Base-by-base conservation (phyloP, 2,329 filamentous ascomycete species). In the Clarireedia paspali region DNA sequence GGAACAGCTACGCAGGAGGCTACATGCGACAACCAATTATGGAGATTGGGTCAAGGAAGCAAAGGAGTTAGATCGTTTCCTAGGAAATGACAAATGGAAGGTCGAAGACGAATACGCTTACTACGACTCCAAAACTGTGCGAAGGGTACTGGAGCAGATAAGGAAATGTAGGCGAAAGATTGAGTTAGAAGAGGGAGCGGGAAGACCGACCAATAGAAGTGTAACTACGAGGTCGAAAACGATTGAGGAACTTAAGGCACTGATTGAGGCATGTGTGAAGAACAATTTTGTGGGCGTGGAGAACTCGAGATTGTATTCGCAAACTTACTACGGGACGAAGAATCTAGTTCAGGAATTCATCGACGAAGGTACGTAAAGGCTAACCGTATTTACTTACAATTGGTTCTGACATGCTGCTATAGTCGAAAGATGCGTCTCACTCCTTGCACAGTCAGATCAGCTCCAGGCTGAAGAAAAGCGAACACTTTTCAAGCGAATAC, bases 321-420 rank as follows among this genome's bases (percentile, higher is more conserved):
- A 97, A 73, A 95, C 92, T 3, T 99, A 99, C 69, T 96, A 91
- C 64, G 94, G 94, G 34, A 97, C 94, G n/a, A 99, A 99, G 72
- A 83, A 94, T 59, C 73, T 96, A 61, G 89, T 96, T 30, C 94
- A 97, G 71, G 84, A 85, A 55, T 97, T 92, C 67, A 76, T 96
- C 46, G 89, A 96, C 59, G 91, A 97, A 72, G 78, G 84, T 85
- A 71, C 65, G 75, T 64, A 68, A 20, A 36, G 6, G 9, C 45
- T 30, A 64, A 70, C 55, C 2, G 47, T 12, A 27, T n/a, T 9
- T 60, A 38, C 20, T 1, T 5, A 42, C 17, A 20, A 20, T 26
- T 49, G 9, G 17, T 26, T 48, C 58, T 64, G 36, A 63, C 53
- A 46, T 15, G 9, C 1, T 2, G 23, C 23, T 46, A 47, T 57